Base-by-base conservation (phyloP, 2,329 filamentous ascomycete species). In the Diaporthe sp. region DNA sequence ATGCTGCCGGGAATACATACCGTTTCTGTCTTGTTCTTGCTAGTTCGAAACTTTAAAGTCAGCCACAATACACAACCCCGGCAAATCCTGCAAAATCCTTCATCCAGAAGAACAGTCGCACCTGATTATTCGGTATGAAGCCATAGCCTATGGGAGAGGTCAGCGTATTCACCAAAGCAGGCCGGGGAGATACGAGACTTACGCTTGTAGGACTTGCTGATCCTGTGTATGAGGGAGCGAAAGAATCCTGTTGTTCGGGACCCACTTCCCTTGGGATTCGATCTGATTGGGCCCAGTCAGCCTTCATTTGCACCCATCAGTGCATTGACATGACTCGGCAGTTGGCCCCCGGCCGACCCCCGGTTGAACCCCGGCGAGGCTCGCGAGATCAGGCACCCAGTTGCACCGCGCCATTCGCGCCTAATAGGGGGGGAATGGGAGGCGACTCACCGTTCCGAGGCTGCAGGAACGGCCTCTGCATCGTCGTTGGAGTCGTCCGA, bases 1-100 rank as follows among this genome's bases (percentile, higher is more conserved):
- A 31, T 55, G 22, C 65, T 28, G 15, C 53, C 73, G 51, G 49
- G 34, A 34, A 42, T 68, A 37, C 79, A 78, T 77, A 81, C 81
- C 68, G 72, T 82, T 82, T 68, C 80, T 79, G 58, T 81, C 80
- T 78, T 79, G 79, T 62, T 82, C 81, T 78, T 80, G 75, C 81
- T 82, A 37, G n/a, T 31, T 73, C 65, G 49, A 46, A 79, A 76
- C 67, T 22, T 55, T 62, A 65, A 65, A 72, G 53, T 71, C 37
- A 79, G 61, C 79, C 78, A 73, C 46, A n/a, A n/a, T n/a, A n/a
- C n/a, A n/a, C n/a, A 49, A 70, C 15, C 22, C 57, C 34, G 34
- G 49, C 37, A 73, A 34, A 13, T 34, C 31, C 31, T 9, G 10
- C 46, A 44, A 12, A 5, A 15, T 3, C 31, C 17, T 15, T 13